These are phyloP conservation scores for Ambrosia trifida DNA, from an alignment of 129 eudicot species.

Conservation along the genomic window DNA sequence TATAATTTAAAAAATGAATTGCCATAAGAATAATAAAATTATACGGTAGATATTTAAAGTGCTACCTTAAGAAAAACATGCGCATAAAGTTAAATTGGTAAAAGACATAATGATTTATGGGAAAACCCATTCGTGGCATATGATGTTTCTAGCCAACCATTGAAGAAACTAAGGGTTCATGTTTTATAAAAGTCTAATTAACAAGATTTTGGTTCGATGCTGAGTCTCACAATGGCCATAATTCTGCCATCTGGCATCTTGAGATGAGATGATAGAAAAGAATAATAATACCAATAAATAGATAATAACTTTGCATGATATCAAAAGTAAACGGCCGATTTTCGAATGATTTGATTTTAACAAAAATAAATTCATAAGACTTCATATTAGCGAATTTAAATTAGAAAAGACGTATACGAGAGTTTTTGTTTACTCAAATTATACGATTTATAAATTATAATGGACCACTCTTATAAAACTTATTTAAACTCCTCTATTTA, in stretches of 20 bases:
- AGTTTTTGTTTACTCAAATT: no score
- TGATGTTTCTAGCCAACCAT: background rate
- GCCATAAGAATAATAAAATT: background rate
- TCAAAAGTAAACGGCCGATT: no score
- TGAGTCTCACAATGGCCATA: background rate
- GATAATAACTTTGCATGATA: no score
- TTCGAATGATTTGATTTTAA: no score
- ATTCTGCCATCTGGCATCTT: background rate
- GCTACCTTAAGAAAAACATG: background rate
- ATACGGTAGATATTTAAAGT: slow-evolving; percentile 4
- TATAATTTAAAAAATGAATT: background rate
- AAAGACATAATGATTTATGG: background rate
- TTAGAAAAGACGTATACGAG: no score
- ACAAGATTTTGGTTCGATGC: slow-evolving; percentile 3
- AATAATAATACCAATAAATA: no score
- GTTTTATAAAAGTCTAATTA: no score
- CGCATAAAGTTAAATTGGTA: background rate
- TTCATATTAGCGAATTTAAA: no score
- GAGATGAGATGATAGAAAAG: background rate
- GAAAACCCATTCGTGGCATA: slow-evolving; percentile 9
- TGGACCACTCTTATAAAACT: no score
- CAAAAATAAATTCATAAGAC: no score
- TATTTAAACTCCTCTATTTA: no score
- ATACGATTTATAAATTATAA: no score
- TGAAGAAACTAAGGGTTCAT: background rate